Conservation (phyloP, 2,329 filamentous ascomycete species). For the Phialophora verrucosa region DNA sequence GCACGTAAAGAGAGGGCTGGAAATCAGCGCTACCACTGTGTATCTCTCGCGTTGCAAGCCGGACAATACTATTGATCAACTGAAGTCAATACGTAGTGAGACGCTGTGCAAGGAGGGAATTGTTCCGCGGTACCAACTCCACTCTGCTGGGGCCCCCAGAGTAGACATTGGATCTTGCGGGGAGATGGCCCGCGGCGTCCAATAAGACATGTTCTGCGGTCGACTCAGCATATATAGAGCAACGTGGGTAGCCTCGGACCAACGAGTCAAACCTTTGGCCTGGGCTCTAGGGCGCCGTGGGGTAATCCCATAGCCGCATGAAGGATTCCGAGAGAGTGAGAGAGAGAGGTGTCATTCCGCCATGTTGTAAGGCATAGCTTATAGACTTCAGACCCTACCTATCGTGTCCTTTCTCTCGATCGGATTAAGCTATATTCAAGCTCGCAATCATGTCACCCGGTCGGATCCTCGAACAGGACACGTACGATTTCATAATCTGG, state of each 20-base stretch:
- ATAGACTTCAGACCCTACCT: not conserved
- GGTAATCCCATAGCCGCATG: constrained; percentile 4
- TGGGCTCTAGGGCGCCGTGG: not conserved
- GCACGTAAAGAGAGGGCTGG: not conserved
- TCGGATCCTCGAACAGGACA: constrained; percentile 29
- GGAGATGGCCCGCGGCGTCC: not conserved
- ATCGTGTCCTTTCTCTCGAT: not conserved
- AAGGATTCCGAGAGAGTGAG: not conserved
- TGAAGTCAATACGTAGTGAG: not conserved
- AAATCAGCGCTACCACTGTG: not conserved
- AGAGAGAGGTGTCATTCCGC: not conserved
- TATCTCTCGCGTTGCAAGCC: not conserved
- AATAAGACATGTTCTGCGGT: not conserved
- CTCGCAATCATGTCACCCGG: constrained; percentile 34
- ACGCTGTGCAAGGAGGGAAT: not conserved
- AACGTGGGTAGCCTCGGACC: not conserved
- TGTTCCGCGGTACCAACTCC: not conserved
- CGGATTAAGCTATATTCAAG: not conserved
- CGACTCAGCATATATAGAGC: not conserved
- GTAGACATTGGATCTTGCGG: not conserved
- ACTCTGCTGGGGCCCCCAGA: not conserved
- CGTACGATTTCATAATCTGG: constrained; percentile 43
- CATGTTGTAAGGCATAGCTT: not conserved
- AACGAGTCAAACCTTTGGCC: not conserved
- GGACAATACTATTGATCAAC: not conserved